phyloP scores from a whole-genome alignment of 805 yeast genomes.

The Lachancea thermotolerans region DNA sequence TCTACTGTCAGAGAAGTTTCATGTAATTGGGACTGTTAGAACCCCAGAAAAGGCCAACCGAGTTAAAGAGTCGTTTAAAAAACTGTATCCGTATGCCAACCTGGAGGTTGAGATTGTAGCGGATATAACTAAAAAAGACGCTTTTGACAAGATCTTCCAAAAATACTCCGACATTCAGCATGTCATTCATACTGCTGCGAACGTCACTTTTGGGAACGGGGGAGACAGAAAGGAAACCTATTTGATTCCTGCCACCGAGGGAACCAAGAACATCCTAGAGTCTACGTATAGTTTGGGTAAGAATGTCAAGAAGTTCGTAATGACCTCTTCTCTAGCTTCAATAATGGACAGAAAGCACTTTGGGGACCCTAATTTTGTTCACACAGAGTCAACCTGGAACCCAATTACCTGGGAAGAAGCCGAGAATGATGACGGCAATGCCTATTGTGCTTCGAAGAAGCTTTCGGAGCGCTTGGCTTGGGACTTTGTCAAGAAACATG shows the following conservation, averaged over 20 bases:
- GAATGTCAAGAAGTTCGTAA: conserved; percentile 41
- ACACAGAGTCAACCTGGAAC: conserved; percentile 47
- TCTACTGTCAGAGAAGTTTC: conserved; percentile 35
- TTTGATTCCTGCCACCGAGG: conserved; percentile 49
- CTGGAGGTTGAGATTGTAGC: conserved; percentile 41
- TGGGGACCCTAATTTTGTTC: conserved; percentile 31
- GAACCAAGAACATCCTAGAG: conserved; percentile 45
- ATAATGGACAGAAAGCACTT: conserved; percentile 34
- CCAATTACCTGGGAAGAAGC: conserved; percentile 46
- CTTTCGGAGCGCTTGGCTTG: conserved; percentile 59
- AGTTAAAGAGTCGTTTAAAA: conserved; percentile 25
- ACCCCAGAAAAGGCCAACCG: conserved; percentile 34
- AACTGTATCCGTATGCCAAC: conserved; percentile 28
- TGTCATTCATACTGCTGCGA: conserved; percentile 58
- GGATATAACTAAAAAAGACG: conserved; percentile 40
- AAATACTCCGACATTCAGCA: conserved; percentile 43
- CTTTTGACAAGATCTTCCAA: conserved; percentile 41
- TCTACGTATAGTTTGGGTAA: conserved; percentile 41
- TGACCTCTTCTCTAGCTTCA: conserved; percentile 49
- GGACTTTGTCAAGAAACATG: conserved; percentile 37
- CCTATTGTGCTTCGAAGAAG: conserved; percentile 55
- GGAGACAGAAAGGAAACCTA: conserved; percentile 43
- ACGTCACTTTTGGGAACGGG: conserved; percentile 40
- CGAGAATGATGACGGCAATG: conserved; percentile 32
- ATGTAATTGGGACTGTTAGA: conserved; percentile 42